These are phyloP conservation scores for Leptographium procerum DNA, from an alignment of 2,329 filamentous ascomycete genomes.

Conservation along the genomic window DNA sequence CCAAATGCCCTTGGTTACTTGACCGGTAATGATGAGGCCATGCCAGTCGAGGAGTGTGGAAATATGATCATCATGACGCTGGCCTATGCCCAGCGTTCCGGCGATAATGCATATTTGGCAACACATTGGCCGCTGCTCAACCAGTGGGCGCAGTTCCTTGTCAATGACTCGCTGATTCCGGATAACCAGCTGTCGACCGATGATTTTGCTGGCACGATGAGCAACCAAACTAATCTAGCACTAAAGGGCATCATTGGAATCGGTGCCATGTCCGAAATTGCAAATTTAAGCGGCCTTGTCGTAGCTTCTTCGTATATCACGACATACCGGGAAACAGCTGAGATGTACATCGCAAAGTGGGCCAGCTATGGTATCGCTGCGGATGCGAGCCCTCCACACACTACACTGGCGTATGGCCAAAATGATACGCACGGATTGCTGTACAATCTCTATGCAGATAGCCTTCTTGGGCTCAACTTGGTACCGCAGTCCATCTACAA, in stretches of 20 bases:
- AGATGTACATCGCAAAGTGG: conserved; percentile 61
- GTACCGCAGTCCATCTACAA: conserved; percentile 66
- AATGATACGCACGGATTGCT: conserved; percentile 40
- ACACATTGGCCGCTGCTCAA: conserved; percentile 58
- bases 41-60: conserved; percentile 63
- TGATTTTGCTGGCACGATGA: conserved; percentile 65
- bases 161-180: conserved; percentile 58
- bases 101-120: conserved; percentile 31
- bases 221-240: conserved; percentile 64
- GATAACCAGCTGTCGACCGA: conserved; percentile 65
- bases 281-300: conserved; percentile 46
- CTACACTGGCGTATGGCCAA: conserved; percentile 70
- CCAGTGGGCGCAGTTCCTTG: conserved; percentile 64
- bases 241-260: conserved; percentile 70
- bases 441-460: conserved; percentile 77
- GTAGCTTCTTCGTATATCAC: conserved; percentile 18
- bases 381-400: conserved; percentile 49
- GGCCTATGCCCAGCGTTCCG: conserved; percentile 45
- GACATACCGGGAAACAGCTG: conserved; percentile 8
- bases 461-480: conserved; percentile 63
- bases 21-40: conserved; percentile 58
- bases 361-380: conserved; percentile 57
- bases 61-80: conserved; percentile 60
- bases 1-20: conserved; percentile 61
- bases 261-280: conserved; percentile 62